phyloP scores from a whole-genome alignment of 2,329 filamentous ascomycete species.

The Penicillium paneum region DNA sequence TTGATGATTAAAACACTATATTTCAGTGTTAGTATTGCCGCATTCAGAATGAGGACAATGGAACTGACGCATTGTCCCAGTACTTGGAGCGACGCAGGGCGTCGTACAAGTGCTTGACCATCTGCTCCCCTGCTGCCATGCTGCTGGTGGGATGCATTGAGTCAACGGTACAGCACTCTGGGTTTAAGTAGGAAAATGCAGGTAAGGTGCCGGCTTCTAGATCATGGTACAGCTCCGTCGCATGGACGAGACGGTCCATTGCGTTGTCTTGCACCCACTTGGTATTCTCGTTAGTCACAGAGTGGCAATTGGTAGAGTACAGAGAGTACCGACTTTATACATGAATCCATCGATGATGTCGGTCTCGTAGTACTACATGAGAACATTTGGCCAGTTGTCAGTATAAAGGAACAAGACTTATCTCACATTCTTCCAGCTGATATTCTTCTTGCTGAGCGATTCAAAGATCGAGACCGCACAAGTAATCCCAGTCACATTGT shows the following conservation, averaged over 20 bases:
- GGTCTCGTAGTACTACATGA: constrained; percentile 37
- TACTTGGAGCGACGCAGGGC: constrained; percentile 40
- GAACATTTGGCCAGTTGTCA: not conserved
- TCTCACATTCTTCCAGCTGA: constrained; percentile 39
- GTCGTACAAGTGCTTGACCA: constrained; percentile 45
- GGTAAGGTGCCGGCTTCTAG: constrained; percentile 62
- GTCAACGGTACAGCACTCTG: constrained; percentile 38
- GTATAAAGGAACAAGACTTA: not conserved
- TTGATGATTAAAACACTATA: constrained; percentile 39
- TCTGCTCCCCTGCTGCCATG: constrained; percentile 38
- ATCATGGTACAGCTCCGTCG: constrained; percentile 60
- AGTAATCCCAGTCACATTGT: constrained; percentile 35
- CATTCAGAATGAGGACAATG: not conserved
- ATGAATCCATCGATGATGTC: constrained; percentile 38
- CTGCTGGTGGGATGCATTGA: constrained; percentile 43
- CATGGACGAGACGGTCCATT: constrained; percentile 32
- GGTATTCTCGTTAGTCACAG: not conserved
- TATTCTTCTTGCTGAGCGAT: constrained; percentile 33
- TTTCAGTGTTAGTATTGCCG: not conserved
- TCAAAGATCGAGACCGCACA: constrained; percentile 41
- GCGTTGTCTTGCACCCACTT: constrained; percentile 40
- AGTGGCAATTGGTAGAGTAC: too few species aligned
- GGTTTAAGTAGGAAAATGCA: constrained; percentile 58
- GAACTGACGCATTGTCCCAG: constrained; percentile 36
- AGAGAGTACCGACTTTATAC: constrained; percentile 27